These are phyloP conservation scores for Gossypium davidsonii DNA, from an alignment of 441 rosid genomes.

Conservation along the genomic window DNA sequence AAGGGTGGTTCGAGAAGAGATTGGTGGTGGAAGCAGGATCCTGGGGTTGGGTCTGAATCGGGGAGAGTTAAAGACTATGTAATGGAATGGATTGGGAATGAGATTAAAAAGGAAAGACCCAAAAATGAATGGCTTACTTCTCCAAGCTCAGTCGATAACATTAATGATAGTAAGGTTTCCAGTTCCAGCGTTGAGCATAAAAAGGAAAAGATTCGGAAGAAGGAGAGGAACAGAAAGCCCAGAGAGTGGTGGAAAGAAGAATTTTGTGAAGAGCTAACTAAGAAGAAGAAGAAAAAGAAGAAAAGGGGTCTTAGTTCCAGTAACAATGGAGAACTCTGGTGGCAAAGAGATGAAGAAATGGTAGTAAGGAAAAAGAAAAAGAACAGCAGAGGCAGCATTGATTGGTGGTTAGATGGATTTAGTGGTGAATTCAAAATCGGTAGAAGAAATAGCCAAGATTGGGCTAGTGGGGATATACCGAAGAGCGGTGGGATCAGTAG, in stretches of 20 bases:
- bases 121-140: slow-evolving; percentile 43
- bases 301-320: slow-evolving; percentile 33
- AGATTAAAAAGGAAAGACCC: slow-evolving; percentile 76
- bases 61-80: slow-evolving; percentile 83
- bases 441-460: slow-evolving; percentile 57
- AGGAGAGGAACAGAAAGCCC: slow-evolving; percentile 57
- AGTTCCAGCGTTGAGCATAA: slow-evolving; percentile 32
- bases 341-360: slow-evolving; percentile 52
- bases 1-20: slow-evolving; percentile 58
- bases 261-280: slow-evolving; percentile 73
- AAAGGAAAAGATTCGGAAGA: slow-evolving; percentile 36
- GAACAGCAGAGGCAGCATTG: slow-evolving; percentile 53
- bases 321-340: slow-evolving; percentile 52
- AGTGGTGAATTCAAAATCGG: slow-evolving; percentile 57
- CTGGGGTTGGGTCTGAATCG: slow-evolving; percentile 53
- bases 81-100: slow-evolving; percentile 89
- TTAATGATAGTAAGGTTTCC: slow-evolving; percentile 17
- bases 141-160: slow-evolving; percentile 18
- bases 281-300: slow-evolving; percentile 58
- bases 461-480: slow-evolving; percentile 55
- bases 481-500: slow-evolving; percentile 84
- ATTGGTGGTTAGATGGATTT: slow-evolving; percentile 77
- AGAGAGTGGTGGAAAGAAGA: slow-evolving; percentile 97
- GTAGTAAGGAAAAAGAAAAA: slow-evolving; percentile 37
- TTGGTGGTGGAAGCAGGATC: slow-evolving; percentile 95